These are phyloP conservation scores for Rutstroemia sp. DNA, from an alignment of 2,329 filamentous ascomycete species.

Conservation along the genomic window DNA sequence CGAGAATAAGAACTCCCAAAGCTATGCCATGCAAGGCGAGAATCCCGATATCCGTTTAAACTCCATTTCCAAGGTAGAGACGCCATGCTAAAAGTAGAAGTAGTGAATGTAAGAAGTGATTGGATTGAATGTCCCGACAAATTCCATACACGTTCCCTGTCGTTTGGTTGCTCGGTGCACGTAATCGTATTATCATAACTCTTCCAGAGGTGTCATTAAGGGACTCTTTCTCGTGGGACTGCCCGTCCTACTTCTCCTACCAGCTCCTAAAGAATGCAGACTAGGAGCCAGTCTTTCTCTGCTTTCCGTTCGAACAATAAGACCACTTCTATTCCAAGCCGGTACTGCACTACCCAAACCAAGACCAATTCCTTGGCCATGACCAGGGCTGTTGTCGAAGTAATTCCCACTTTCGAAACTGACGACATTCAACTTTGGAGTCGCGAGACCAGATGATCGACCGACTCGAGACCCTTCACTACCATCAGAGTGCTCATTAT, in stretches of 20 bases:
- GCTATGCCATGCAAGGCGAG: too few relatives aligned
- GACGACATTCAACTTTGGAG: slow-evolving; percentile 51
- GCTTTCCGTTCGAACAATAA: slow-evolving; percentile 79
- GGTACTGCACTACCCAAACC: slow-evolving; percentile 15
- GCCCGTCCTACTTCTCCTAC: slow-evolving; percentile 39
- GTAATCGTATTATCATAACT: slow-evolving; percentile 20
- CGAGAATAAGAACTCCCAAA: too few relatives aligned
- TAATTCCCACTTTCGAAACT: slow-evolving; percentile 38
- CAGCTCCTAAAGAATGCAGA: slow-evolving; percentile 46
- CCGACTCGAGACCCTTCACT: slow-evolving; percentile 50
- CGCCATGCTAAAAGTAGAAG: too few relatives aligned
- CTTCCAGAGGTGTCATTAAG: slow-evolving; percentile 42
- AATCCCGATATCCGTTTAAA: too few relatives aligned
- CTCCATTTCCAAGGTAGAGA: too few relatives aligned
- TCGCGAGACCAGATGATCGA: slow-evolving; percentile 58
- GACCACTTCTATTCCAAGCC: slow-evolving; percentile 58
- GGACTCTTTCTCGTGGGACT: slow-evolving; percentile 50
- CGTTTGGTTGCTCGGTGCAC: too few relatives aligned
- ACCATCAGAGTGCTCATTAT: slow-evolving; percentile 57
- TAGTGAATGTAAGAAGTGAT: too few relatives aligned
- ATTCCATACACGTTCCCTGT: too few relatives aligned
- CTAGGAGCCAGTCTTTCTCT: slow-evolving; percentile 63
- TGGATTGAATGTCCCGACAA: too few relatives aligned
- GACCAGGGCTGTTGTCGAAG: slow-evolving; percentile 19
- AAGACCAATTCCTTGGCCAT: slow-evolving; percentile 22